These are phyloP conservation scores for Leccinum aurantiacum DNA, from an alignment of 768 basidiomycete species.

Conservation along the genomic window DNA sequence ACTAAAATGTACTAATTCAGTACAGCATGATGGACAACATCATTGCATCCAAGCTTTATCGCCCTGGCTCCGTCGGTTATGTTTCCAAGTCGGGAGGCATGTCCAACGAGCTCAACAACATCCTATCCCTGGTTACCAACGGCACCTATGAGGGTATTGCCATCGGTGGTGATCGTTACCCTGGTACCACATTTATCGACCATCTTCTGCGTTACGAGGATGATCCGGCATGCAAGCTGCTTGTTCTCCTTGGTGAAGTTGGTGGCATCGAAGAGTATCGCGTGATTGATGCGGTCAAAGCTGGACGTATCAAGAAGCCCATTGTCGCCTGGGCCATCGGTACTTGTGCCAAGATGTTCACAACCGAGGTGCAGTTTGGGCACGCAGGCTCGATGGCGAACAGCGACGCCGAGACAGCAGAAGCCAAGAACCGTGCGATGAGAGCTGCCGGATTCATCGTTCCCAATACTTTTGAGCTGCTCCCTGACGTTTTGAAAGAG, in stretches of 20 bases:
- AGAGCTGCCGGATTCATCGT: slow-evolving; percentile 93
- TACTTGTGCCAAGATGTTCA: slow-evolving; percentile 99
- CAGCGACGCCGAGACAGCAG: slow-evolving; percentile 95
- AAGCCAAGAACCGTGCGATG: slow-evolving; percentile 97
- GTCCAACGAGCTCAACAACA: slow-evolving; percentile 99
- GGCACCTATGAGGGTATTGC: slow-evolving; percentile 99
- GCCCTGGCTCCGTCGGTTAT: slow-evolving; percentile 95
- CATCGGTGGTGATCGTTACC: slow-evolving; percentile 99
- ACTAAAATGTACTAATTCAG: slow-evolving; percentile 5
- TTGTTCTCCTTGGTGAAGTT: slow-evolving; percentile 97
- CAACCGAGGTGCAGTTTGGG: slow-evolving; percentile 98
- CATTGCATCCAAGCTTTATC: slow-evolving; percentile 97
- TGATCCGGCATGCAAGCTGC: slow-evolving; percentile 98
- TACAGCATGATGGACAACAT: slow-evolving; percentile 99
- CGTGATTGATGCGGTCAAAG: slow-evolving; percentile 96
- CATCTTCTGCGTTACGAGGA: slow-evolving; percentile 96
- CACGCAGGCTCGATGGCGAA: slow-evolving; percentile 99
- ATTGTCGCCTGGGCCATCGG: slow-evolving; percentile 99
- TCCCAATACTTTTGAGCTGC: slow-evolving; percentile 95
- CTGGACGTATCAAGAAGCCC: slow-evolving; percentile 92
- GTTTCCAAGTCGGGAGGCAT: slow-evolving; percentile 99
- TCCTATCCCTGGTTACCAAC: slow-evolving; percentile 93
- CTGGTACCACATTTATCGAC: slow-evolving; percentile 98
- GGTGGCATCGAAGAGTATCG: slow-evolving; percentile 99
- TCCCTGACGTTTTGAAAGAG: slow-evolving; percentile 80